phyloP scores from a whole-genome alignment of 1,139 yeast genomes.

The Yamadazyma siamensis region DNA sequence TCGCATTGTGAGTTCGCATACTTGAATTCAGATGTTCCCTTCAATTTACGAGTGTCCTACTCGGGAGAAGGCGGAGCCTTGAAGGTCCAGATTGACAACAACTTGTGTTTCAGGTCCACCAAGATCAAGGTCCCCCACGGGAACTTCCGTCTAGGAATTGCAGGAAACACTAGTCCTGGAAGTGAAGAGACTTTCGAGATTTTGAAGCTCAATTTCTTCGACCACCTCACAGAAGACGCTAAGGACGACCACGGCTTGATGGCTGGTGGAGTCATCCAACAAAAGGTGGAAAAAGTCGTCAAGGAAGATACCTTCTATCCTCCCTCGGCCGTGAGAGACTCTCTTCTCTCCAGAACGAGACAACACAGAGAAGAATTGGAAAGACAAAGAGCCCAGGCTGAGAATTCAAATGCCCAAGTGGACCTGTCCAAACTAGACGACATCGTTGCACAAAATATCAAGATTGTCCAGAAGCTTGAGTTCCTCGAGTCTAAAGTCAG shows the following conservation, averaged over 20 bases:
- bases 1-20: slow-evolving; percentile 59
- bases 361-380: slow-evolving; percentile 21
- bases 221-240: slow-evolving; percentile 52
- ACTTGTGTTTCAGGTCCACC: slow-evolving; percentile 64
- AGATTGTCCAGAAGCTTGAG: slow-evolving; percentile 3
- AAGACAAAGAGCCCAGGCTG: slow-evolving; percentile 5
- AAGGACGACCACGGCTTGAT: slow-evolving; percentile 55
- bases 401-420: background rate
- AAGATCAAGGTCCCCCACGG: slow-evolving; percentile 38
- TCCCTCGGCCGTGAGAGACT: slow-evolving; percentile 29
- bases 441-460: slow-evolving; percentile 1
- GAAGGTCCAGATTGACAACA: slow-evolving; percentile 68
- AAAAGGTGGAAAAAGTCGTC: slow-evolving; percentile 12
- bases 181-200: slow-evolving; percentile 60
- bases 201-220: slow-evolving; percentile 52
- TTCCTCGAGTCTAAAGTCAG: slow-evolving; percentile 1
- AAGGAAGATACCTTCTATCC: slow-evolving; percentile 11
- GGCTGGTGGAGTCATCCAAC: slow-evolving; percentile 39
- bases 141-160: slow-evolving; percentile 48
- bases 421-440: background rate
- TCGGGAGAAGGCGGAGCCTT: slow-evolving; percentile 40
- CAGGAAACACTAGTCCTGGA: slow-evolving; percentile 37
- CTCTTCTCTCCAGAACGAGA: slow-evolving; percentile 38
- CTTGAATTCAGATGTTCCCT: slow-evolving; percentile 67
- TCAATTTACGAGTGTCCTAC: slow-evolving; percentile 62